Evolutionary conservation across 345 rosid genomes (phyloP), one percentile per base, ranked within the genome.

Genomic region (Corchorus capsularis): DNA sequence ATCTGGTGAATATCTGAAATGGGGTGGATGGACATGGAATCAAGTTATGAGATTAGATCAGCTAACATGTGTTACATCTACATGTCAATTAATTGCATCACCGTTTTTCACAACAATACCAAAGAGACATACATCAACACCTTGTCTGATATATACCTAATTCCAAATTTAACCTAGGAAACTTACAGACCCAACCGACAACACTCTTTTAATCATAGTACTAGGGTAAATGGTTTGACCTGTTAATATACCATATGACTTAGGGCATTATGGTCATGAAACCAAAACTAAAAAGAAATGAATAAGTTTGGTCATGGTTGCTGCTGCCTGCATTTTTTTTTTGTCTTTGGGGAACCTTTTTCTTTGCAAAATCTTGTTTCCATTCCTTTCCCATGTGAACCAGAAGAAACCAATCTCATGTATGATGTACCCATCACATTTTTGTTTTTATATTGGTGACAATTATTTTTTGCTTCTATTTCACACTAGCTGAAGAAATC

Each of bases 171-270:
- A 74, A 61, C 76, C 70, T 13, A 63, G 50, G 6, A 63, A 63
- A 62, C 39, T 63, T 63, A 74, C 77, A n/a, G 46, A 45, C 3
- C 60, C 62, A 34, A 50, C 70, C 77, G 70, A 63, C 77, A 63
- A 35, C 34, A 50, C 27, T 49, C 46, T 62, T 47, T 27, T 27
- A 27, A 27, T 12, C 27, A 62, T 16, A 60, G 41, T 45, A 62
- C 60, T n/a, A 50, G 14, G 34, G 57, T 74, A 19, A 27, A 13
- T 53, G 69, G 61, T 62, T 63, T 49, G 69, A 74, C 69, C 12
- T 34, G 77, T 62, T 57, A 63, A 61, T 74, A 4, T 16, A 49
- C 27, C 19, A 9, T 22, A 2, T 61, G 69, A 62, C 32, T 2
- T 1, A 49, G 77, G 77, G 68, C 27, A 74, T 49, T 17, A 14